Conservation (phyloP, 352 stramenopile genomes). For the Phytophthora pini region DNA sequence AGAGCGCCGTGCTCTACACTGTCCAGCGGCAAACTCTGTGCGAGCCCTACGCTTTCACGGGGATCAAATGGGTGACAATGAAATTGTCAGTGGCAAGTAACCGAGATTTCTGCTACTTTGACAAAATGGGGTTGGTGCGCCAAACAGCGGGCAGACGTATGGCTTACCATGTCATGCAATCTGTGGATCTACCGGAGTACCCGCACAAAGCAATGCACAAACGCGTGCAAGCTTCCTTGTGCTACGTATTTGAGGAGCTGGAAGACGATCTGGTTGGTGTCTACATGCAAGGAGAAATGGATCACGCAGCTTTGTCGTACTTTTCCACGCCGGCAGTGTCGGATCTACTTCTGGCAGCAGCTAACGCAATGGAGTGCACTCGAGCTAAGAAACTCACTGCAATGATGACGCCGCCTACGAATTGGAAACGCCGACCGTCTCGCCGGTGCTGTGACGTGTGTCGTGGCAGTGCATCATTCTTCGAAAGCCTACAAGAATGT, state of each 20-base stretch:
- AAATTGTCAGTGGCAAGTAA: conserved; percentile 43
- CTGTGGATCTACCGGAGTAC: conserved; percentile 40
- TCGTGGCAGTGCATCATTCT: conserved; percentile 36
- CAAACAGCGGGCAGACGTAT: conserved; percentile 43
- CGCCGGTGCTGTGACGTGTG: conserved; percentile 41
- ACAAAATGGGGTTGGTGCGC: conserved; percentile 49
- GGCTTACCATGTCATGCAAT: conserved; percentile 56
- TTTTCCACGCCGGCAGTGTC: conserved; percentile 35
- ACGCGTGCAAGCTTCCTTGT: conserved; percentile 33
- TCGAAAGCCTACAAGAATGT: conserved; percentile 34
- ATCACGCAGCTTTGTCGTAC: conserved; percentile 29
- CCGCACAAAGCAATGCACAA: conserved; percentile 37
- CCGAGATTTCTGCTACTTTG: conserved; percentile 56
- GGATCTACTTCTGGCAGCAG: conserved; percentile 31
- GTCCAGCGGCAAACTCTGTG: conserved; percentile 34
- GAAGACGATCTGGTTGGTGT: conserved; percentile 38
- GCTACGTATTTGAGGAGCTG: conserved; percentile 51
- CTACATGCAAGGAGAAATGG: conserved; percentile 45
- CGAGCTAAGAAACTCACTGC: conserved; percentile 44
- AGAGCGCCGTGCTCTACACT: conserved; percentile 48
- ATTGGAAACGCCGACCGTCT: conserved; percentile 18
- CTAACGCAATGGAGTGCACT: conserved; percentile 38
- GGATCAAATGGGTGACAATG: conserved; percentile 51
- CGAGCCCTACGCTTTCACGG: conserved; percentile 49
- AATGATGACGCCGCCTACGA: conserved; percentile 25